Evolutionary conservation across 78 protist genomes (phyloP).

Genomic region (Guillardia theta): DNA sequence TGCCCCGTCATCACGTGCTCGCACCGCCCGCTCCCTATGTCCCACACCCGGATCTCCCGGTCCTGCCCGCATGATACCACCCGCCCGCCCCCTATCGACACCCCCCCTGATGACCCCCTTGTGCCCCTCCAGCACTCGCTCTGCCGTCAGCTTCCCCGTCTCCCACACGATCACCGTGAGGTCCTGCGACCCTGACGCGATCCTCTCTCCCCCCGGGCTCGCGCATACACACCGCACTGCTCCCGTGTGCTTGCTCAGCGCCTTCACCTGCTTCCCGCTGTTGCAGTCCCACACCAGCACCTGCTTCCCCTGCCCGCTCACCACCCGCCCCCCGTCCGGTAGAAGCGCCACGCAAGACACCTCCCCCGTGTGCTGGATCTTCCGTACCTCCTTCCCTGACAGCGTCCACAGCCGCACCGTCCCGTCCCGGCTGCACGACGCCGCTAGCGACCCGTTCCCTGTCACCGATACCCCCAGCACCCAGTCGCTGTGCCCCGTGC

Average conservation of each 20-base stretch:
- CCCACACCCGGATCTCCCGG: slow-evolving; percentile 24
- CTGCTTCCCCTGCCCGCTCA: slow-evolving; percentile 36
- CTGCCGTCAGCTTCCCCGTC: neutral
- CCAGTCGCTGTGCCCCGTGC: slow-evolving; percentile 32
- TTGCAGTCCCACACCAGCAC: slow-evolving; percentile 37
- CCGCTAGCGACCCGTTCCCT: slow-evolving; percentile 11
- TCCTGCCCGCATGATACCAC: slow-evolving; percentile 26
- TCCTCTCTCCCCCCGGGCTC: neutral
- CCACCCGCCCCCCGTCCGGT: slow-evolving; percentile 5
- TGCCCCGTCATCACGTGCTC: neutral
- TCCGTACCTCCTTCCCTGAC: neutral
- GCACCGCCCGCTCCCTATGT: neutral
- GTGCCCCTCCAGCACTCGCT: neutral
- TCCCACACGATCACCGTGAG: neutral
- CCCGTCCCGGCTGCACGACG: slow-evolving; percentile 13
- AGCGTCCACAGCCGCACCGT: neutral
- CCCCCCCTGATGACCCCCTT: neutral
- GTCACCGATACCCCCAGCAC: slow-evolving; percentile 31
- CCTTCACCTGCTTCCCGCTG: neutral
- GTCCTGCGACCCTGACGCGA: neutral
- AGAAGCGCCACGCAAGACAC: neutral
- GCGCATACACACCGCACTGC: neutral
- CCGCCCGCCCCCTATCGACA: slow-evolving; percentile 1
- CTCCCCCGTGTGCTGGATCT: slow-evolving; percentile 29
- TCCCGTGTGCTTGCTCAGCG: neutral